Evolutionary conservation across 371 early-diverging fungal genomes (phyloP).

Genomic region (Haplosporangium sp.): DNA sequence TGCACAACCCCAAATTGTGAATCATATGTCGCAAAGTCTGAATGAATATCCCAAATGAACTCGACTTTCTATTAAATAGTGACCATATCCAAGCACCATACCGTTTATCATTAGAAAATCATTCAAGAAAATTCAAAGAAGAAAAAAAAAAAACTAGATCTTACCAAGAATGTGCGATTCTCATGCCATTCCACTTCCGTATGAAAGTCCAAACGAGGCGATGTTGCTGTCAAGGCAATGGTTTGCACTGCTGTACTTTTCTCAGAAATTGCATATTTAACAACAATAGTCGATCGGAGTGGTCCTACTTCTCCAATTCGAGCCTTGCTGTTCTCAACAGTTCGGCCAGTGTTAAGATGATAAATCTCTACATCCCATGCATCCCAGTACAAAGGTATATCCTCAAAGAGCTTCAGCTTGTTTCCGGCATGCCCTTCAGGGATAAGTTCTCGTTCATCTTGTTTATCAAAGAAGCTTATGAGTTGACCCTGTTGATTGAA

Average conservation of each 20-base stretch:
- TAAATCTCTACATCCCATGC: conserved; percentile 87
- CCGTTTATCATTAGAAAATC: no score
- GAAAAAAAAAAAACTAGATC: neutral
- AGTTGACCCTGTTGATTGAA: conserved; percentile 83
- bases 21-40: conserved; percentile 93
- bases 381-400: conserved; percentile 68
- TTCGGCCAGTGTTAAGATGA: conserved; percentile 85
- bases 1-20: conserved; percentile 93
- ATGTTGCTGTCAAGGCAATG: conserved; percentile 78
- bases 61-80: conserved; percentile 80
- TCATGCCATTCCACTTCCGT: conserved; percentile 93
- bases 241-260: conserved; percentile 78
- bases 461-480: conserved; percentile 70
- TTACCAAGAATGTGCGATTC: conserved; percentile 83
- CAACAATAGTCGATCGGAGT: conserved; percentile 76
- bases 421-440: conserved; percentile 78
- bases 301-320: conserved; percentile 81
- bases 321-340: conserved; percentile 55
- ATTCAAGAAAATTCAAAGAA: no score
- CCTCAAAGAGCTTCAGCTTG: conserved; percentile 86
- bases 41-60: conserved; percentile 86
- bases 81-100: neutral
- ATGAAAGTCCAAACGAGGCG: conserved; percentile 85
- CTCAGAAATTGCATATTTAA: conserved; percentile 72
- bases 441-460: conserved; percentile 78